These are phyloP conservation scores for Tuber aestivum DNA, from an alignment of 495 filamentous ascomycete genomes.

Conservation along the genomic window DNA sequence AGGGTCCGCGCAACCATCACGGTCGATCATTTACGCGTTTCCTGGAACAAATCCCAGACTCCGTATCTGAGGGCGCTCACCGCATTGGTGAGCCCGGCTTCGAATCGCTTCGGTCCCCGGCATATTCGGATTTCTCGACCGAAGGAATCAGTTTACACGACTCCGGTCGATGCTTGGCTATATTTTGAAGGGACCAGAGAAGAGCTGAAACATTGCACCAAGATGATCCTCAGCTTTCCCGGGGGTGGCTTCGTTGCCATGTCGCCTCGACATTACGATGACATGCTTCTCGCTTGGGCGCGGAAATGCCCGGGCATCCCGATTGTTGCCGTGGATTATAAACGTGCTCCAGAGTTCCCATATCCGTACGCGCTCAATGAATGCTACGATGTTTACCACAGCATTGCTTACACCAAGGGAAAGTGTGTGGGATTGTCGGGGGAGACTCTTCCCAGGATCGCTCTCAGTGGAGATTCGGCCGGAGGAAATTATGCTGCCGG, in stretches of 20 bases:
- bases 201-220: constrained; percentile 66
- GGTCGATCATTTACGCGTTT: constrained; percentile 83
- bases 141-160: constrained; percentile 65
- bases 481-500: constrained; percentile 85
- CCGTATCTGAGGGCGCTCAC: constrained; percentile 71
- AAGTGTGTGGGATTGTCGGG: constrained; percentile 81
- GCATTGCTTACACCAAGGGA: constrained; percentile 67
- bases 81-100: constrained; percentile 64
- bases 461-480: constrained; percentile 86
- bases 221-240: constrained; percentile 82
- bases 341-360: constrained; percentile 87
- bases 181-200: constrained; percentile 87
- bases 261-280: constrained; percentile 83
- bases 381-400: constrained; percentile 89
- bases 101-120: constrained; percentile 71
- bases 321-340: constrained; percentile 84
- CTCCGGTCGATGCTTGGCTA: constrained; percentile 79
- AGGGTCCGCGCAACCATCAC: constrained; percentile 80
- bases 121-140: constrained; percentile 79
- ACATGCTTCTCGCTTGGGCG: constrained; percentile 86
- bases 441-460: constrained; percentile 59
- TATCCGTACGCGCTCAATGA: constrained; percentile 95
- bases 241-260: constrained; percentile 96
- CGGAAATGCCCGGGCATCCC: constrained; percentile 72
- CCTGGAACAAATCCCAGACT: constrained; percentile 89